Evolutionary conservation across 306 rosid genomes (phyloP).

Genomic region (Rosa lucieae): DNA sequence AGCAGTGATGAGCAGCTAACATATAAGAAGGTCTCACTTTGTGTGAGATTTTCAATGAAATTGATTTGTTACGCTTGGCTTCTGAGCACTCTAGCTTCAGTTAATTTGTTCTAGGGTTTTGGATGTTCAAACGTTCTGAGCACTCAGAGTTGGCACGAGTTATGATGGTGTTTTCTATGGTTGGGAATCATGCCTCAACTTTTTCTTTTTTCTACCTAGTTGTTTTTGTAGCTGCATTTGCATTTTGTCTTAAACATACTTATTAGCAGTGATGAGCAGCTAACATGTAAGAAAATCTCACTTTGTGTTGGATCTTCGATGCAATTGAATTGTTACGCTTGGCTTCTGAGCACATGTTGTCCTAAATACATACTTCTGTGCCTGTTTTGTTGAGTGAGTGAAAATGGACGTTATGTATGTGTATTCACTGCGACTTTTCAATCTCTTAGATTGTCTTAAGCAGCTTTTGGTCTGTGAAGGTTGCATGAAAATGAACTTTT

Average conservation of each 20-base stretch:
- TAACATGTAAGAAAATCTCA: constrained; percentile 25
- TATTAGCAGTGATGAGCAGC: constrained; percentile 26
- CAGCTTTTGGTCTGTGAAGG: neutral
- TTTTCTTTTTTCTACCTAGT: neutral
- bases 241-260: neutral
- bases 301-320: constrained; percentile 38
- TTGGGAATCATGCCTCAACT: neutral
- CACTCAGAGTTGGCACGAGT: no score
- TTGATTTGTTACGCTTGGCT: constrained; percentile 56
- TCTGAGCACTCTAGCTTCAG: constrained; percentile 32
- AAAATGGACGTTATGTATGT: neutral
- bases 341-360: constrained; percentile 64
- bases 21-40: constrained; percentile 13
- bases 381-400: neutral
- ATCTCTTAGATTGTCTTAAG: neutral
- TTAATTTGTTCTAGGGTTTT: neutral
- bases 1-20: constrained; percentile 24
- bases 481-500: neutral
- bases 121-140: neutral
- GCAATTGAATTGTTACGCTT: constrained; percentile 80
- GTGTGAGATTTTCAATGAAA: constrained; percentile 44
- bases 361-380: neutral
- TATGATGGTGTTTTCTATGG: neutral
- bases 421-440: neutral
- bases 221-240: neutral